Evolutionary conservation across 805 yeast genomes (phyloP), one percentile per base, ranked within the genome.

Genomic region (Debaryomyces maramus): DNA sequence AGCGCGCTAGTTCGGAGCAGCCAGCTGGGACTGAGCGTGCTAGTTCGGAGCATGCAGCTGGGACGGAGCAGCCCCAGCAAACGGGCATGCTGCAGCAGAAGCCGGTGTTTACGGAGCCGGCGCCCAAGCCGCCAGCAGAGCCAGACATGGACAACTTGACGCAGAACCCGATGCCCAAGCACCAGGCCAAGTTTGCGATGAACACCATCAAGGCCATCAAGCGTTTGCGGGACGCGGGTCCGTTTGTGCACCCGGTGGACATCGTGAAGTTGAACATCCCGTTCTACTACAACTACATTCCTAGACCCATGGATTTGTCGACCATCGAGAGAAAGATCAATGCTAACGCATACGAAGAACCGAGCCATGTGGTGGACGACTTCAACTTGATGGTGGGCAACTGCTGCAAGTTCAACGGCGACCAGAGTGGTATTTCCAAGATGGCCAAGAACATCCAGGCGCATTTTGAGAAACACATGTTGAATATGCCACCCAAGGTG

Each of bases 371-470:
- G 30, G 77, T 75, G 16, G 83, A 75, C 4, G 97, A 90, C 65
- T 85, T 89, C 65, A 82, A 86, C 53, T 68, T 86, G 47, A 88
- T 93, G 82, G 91, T 93, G 10, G 61, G 65, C 14, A 93, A 93
- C 68, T 88, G 97, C 66, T 70, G 73, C 32, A 75, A 75, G 36
- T 93, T 91, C 61, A 93, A 93, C 58, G 99, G 99, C 26, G 81
- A 79, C 41, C 80, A 80, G 28, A 76, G 96, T 2, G 78, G 80
- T 14, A 90, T 93, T 48, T 79, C 97, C 2, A 86, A 84, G 58
- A 91, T 93, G 97, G 98, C 88, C 16, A 78, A 83, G 55, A 87
- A 85, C 60, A 77, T 93, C 35, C 93, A 88, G 63, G 93, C 95
- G 2, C 83, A 91, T 51, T 93, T 93, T 58, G 95, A 88, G 57